Conservation (phyloP, 345 rosid species). For the Ceriops zippeliana region DNA sequence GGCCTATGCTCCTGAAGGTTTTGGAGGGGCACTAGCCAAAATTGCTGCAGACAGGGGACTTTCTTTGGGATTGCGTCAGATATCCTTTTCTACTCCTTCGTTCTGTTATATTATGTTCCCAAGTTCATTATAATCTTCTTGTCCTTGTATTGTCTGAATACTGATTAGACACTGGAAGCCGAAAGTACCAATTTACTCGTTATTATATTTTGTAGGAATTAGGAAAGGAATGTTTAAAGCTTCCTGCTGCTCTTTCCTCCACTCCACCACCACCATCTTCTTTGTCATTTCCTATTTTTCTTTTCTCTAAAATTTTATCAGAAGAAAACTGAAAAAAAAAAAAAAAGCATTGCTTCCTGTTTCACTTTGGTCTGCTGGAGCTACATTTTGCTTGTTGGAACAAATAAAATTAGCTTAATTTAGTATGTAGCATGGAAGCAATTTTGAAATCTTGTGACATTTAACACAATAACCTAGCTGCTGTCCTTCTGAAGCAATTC, state of each 20-base stretch:
- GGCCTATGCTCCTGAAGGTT: slow-evolving; percentile 44
- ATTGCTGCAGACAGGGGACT: slow-evolving; percentile 75
- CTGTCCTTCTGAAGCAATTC: slow-evolving; percentile 84
- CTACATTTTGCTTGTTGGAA: neutral
- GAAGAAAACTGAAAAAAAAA: neutral
- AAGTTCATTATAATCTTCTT: neutral
- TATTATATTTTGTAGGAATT: no score
- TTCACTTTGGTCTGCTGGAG: neutral
- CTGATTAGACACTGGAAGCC: no score
- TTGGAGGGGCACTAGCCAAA: slow-evolving; percentile 73
- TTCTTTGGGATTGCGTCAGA: slow-evolving; percentile 78
- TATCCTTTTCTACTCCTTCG: slow-evolving; percentile 54
- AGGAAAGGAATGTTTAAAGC: no score
- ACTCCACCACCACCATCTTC: no score
- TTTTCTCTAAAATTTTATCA: no score
- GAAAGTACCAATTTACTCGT: no score
- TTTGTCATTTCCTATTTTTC: no score
- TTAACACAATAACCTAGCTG: slow-evolving; percentile 83
- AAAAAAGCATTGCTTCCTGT: neutral
- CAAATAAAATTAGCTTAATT: neutral
- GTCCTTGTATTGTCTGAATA: neutral
- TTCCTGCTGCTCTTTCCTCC: no score
- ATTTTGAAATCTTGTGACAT: slow-evolving; percentile 24
- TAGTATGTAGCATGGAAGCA: neutral
- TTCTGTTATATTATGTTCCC: neutral